Conservation (phyloP, 345 rosid species). For the Gynandropsis gynandra region DNA sequence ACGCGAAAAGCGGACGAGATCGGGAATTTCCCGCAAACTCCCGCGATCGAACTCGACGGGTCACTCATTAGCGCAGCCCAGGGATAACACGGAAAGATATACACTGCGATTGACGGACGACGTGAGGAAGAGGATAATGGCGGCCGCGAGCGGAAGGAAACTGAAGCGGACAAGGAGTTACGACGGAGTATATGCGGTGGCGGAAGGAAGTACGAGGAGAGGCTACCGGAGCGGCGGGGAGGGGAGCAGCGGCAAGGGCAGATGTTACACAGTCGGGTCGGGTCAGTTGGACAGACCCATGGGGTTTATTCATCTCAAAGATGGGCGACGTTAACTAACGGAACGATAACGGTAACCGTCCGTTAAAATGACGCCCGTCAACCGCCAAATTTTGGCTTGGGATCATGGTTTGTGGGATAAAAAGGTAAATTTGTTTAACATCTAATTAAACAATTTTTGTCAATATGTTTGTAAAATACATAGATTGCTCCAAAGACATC, state of each 20-base stretch:
- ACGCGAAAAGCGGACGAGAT: conserved; percentile 9
- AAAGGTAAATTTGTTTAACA: no score
- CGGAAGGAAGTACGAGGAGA: conserved; percentile 24
- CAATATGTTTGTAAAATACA: no score
- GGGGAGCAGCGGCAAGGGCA: conserved; percentile 14
- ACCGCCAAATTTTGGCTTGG: no score
- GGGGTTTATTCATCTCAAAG: conserved; percentile 26
- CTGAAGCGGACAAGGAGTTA: conserved; percentile 42
- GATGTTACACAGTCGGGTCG: conserved; percentile 12
- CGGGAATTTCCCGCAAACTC: conserved; percentile 24
- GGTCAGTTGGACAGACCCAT: conserved; percentile 21
- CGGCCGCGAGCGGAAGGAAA: conserved; percentile 22
- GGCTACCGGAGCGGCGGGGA: conserved; percentile 3
- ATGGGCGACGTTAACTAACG: conserved; percentile 17
- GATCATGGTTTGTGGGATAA: no score
- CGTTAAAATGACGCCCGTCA: conserved; percentile 26
- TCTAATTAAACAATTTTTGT: no score
- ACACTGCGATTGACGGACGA: conserved; percentile 52
- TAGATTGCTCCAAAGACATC: no score
- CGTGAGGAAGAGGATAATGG: conserved; percentile 24
- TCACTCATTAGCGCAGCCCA: conserved; percentile 35
- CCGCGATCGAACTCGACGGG: conserved; percentile 53
- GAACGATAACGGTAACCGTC: conserved; percentile 16
- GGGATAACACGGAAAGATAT: conserved; percentile 31
- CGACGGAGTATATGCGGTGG: conserved; percentile 22